Percentiles rank a stretch among this genome's conserved stretches.
These are phyloP conservation scores for Candida cerambycidarum DNA, from an alignment of 805 yeast genomes.

Conservation along the genomic window DNA sequence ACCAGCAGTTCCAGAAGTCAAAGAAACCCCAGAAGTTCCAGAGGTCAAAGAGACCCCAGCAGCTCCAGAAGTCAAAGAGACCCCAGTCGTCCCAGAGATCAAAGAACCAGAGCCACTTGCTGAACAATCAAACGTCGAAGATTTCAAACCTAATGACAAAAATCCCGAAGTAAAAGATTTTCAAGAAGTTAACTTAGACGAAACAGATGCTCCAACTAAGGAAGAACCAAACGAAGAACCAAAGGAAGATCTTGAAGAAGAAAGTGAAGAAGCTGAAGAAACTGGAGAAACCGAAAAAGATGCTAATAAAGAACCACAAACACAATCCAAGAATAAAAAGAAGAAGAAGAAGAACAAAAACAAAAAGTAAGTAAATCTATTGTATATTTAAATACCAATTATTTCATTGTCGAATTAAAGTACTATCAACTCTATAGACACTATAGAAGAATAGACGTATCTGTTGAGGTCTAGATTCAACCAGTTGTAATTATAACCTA, in stretches of 20 bases:
- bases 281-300: constrained; percentile 1
- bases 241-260: constrained; percentile 11
- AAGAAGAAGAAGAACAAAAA: constrained; percentile 27
- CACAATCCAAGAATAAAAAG: constrained; percentile 27
- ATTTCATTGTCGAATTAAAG: constrained; percentile 2
- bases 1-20: too few relatives aligned
- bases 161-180: constrained; percentile 12
- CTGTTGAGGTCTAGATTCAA: too few relatives aligned
- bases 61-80: too few relatives aligned
- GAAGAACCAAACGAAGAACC: constrained; percentile 7
- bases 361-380: constrained; percentile 10
- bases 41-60: too few relatives aligned
- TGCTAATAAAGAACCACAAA: background rate
- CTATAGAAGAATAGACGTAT: too few relatives aligned
- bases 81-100: background rate
- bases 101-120: background rate
- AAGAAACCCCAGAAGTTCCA: too few relatives aligned
- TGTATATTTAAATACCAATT: constrained; percentile 4
- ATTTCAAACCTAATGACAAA: constrained; percentile 12
- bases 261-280: constrained; percentile 2
- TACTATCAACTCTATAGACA: too few relatives aligned
- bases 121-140: constrained; percentile 13
- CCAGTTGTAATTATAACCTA: too few relatives aligned
- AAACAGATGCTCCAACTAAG: constrained; percentile 1
- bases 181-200: constrained; percentile 9